Evolutionary conservation across 176 grass and related monocot genomes (phyloP).

Genomic region (Carex scoparia): DNA sequence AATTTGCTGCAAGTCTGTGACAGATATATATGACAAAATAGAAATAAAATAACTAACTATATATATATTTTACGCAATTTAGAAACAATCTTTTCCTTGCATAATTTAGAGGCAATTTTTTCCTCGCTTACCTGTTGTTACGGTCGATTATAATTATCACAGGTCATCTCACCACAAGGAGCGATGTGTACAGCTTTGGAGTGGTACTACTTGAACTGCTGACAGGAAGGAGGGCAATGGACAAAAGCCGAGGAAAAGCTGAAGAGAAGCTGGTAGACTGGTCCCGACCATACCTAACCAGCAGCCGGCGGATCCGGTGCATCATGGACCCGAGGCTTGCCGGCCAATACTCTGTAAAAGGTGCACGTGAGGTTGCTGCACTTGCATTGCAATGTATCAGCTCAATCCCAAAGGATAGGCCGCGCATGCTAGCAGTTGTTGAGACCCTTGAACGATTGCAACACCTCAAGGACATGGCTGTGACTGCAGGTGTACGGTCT

Average conservation of each 20-base stretch:
- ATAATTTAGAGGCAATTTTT: background rate
- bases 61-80: background rate
- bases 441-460: constrained; percentile 50
- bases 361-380: constrained; percentile 50
- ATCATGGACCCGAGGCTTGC: constrained; percentile 64
- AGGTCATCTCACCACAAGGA: constrained; percentile 75
- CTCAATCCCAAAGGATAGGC: constrained; percentile 58
- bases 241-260: constrained; percentile 38
- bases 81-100: background rate
- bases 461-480: constrained; percentile 88
- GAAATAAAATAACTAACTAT: background rate
- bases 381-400: constrained; percentile 68
- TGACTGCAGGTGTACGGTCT: constrained; percentile 51
- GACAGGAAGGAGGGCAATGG: constrained; percentile 76
- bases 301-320: constrained; percentile 66
- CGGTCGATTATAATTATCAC: background rate
- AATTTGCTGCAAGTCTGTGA: background rate
- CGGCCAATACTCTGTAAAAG: constrained; percentile 72
- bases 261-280: constrained; percentile 84
- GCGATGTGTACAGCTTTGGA: constrained; percentile 91
- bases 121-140: background rate
- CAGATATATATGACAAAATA: background rate
- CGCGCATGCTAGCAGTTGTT: constrained; percentile 47
- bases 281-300: constrained; percentile 55
- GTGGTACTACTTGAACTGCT: constrained; percentile 88